These are phyloP conservation scores for Fusarium sp. DNA, from an alignment of 2,329 filamentous ascomycete species.

Conservation along the genomic window DNA sequence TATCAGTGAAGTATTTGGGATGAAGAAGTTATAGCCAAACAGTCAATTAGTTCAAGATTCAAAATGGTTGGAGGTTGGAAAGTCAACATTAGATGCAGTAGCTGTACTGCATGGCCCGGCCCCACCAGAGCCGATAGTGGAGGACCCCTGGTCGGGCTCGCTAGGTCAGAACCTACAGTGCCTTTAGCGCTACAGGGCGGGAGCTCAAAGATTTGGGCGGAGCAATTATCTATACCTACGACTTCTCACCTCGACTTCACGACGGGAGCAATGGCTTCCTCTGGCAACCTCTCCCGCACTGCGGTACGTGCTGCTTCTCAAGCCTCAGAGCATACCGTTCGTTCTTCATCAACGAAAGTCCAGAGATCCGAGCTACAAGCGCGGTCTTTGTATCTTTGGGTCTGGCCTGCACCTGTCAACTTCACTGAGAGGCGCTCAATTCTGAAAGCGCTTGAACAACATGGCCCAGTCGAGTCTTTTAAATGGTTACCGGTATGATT, in stretches of 20 bases:
- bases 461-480: slow-evolving; percentile 64
- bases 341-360: neutral
- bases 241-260: neutral
- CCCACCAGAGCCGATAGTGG: slow-evolving; percentile 37
- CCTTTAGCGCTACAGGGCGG: neutral
- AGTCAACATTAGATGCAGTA: slow-evolving; percentile 9
- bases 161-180: neutral
- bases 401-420: slow-evolving; percentile 62
- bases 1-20: neutral
- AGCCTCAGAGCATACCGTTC: neutral
- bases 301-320: neutral
- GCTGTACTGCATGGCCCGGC: slow-evolving; percentile 25
- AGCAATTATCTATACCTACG: neutral
- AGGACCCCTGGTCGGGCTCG: neutral
- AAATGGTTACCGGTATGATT: slow-evolving; percentile 47
- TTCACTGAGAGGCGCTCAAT: slow-evolving; percentile 67
- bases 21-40: neutral
- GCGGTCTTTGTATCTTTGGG: slow-evolving; percentile 58
- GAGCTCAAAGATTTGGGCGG: slow-evolving; percentile 3
- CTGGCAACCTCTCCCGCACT: neutral
- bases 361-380: slow-evolving; percentile 2
- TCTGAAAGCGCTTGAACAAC: slow-evolving; percentile 61
- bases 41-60: neutral
- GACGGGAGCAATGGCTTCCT: neutral
- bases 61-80: slow-evolving; percentile 12